Evolutionary conservation across 129 eudicot genomes (phyloP).

Genomic region (Chrysanthemum seticuspe): DNA sequence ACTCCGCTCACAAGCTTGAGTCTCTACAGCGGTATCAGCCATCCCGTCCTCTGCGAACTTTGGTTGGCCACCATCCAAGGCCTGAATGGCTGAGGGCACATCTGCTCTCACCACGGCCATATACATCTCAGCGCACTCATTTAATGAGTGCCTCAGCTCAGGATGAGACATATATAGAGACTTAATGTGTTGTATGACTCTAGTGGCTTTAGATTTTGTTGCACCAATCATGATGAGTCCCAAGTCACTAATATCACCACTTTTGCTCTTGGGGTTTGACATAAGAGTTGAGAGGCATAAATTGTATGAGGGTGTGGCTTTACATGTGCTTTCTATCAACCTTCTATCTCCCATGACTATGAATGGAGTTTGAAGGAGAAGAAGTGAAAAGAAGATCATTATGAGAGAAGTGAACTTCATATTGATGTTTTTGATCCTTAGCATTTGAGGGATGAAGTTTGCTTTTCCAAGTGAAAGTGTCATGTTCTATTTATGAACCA

Average conservation of each 20-base stretch:
- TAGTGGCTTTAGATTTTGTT: slow-evolving; percentile 34
- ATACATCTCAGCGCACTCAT: slow-evolving; percentile 39
- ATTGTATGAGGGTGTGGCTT: slow-evolving; percentile 44
- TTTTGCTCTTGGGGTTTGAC: slow-evolving; percentile 42
- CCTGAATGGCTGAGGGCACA: slow-evolving; percentile 44
- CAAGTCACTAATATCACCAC: slow-evolving; percentile 42
- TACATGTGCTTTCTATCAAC: slow-evolving; percentile 50
- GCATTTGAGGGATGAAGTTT: slow-evolving; percentile 19
- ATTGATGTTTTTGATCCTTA: slow-evolving; percentile 15
- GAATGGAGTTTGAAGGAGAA: slow-evolving; percentile 24
- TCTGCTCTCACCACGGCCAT: slow-evolving; percentile 38
- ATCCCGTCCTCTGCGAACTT: slow-evolving; percentile 62
- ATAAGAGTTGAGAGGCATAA: slow-evolving; percentile 49
- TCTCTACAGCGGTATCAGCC: slow-evolving; percentile 54
- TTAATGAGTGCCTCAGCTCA: slow-evolving; percentile 26
- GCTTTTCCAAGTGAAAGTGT: slow-evolving; percentile 25
- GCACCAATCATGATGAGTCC: slow-evolving; percentile 52
- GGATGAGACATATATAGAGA: slow-evolving; percentile 24
- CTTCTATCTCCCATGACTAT: slow-evolving; percentile 24
- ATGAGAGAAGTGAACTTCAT: slow-evolving; percentile 25
- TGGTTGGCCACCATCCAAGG: slow-evolving; percentile 48
- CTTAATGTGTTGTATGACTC: slow-evolving; percentile 34
- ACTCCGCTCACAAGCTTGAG: slow-evolving; percentile 41
- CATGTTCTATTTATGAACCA: slow-evolving; percentile 27
- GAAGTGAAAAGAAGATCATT: slow-evolving; percentile 18